phyloP scores from a whole-genome alignment of 495 filamentous ascomycete genomes.

The Thermothielavioides terrestris region DNA sequence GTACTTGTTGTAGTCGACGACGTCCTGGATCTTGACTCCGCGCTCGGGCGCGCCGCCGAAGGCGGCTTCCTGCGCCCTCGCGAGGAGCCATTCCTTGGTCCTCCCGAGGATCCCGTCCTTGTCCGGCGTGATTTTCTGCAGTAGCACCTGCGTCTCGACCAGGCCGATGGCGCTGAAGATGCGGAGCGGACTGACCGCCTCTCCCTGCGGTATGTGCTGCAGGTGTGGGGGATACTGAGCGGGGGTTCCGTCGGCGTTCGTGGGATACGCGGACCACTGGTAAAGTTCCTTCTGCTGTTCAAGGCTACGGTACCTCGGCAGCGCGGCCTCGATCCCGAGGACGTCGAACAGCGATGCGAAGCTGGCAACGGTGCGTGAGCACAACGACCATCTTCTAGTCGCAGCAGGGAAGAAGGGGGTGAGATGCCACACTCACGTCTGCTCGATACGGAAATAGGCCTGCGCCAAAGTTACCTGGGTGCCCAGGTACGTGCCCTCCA shows the following conservation, averaged over 20 bases:
- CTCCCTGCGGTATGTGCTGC: constrained; percentile 20
- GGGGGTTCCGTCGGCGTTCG: constrained; percentile 17
- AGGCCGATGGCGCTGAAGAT: constrained; percentile 30
- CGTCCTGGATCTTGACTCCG: constrained; percentile 32
- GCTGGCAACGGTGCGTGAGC: constrained; percentile 7
- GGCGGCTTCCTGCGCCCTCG: constrained; percentile 15
- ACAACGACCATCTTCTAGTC: neutral
- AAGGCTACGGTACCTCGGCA: constrained; percentile 24
- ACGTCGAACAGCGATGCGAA: constrained; percentile 32
- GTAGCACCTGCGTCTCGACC: constrained; percentile 24
- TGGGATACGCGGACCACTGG: constrained; percentile 22
- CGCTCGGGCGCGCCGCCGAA: constrained; percentile 26
- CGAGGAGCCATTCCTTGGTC: constrained; percentile 24
- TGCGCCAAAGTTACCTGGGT: constrained; percentile 36
- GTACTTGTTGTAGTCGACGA: constrained; percentile 31
- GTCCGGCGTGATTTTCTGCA: constrained; percentile 29
- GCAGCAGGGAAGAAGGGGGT: too few relatives aligned
- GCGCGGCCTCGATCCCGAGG: constrained; percentile 25
- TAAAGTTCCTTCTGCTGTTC: constrained; percentile 28
- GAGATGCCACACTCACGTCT: constrained; percentile 23
- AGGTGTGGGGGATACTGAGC: constrained; percentile 32
- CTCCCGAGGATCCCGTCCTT: constrained; percentile 24
- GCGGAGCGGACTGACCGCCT: constrained; percentile 13
- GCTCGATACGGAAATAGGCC: constrained; percentile 31
- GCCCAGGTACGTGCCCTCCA: constrained; percentile 27